These are phyloP conservation scores for Ascoidea asiatica DNA, from an alignment of 805 yeast species.

Conservation along the genomic window DNA sequence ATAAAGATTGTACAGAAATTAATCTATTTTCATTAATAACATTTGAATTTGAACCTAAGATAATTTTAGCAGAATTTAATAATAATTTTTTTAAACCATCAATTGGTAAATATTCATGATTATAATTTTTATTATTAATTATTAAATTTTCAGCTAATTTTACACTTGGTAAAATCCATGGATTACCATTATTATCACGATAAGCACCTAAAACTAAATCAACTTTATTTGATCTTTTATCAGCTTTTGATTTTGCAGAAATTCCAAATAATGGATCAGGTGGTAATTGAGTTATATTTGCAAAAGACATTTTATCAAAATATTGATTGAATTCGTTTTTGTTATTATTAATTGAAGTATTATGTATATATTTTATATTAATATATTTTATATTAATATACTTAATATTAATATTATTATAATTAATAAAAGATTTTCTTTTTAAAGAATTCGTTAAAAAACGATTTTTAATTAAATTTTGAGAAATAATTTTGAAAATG, in stretches of 20 bases:
- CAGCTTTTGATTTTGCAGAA: constrained; percentile 50
- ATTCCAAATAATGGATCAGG: constrained; percentile 83
- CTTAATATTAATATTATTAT: too few species aligned
- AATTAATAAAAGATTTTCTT: too few species aligned
- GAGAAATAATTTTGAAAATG: too few species aligned
- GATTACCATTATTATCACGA: constrained; percentile 77
- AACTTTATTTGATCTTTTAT: constrained; percentile 51
- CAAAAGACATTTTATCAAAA: constrained; percentile 23
- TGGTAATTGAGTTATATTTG: constrained; percentile 50
- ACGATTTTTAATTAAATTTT: too few species aligned
- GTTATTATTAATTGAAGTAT: too few species aligned
- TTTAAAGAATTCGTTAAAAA: too few species aligned
- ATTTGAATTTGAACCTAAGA: constrained; percentile 53
- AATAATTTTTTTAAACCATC: constrained; percentile 64
- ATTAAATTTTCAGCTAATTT: constrained; percentile 46
- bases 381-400: too few species aligned
- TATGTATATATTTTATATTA: too few species aligned
- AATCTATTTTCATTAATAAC: constrained; percentile 43
- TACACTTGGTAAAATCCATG: constrained; percentile 76
- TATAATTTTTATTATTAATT: constrained; percentile 35
- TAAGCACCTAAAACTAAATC: constrained; percentile 93
- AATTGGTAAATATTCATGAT: constrained; percentile 83
- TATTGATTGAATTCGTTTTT: too few species aligned
- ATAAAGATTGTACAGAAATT: constrained; percentile 76
- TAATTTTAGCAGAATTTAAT: constrained; percentile 49